Evolutionary conservation across 257 asterid species (phyloP).

Genomic region (Solanum clarkiae): DNA sequence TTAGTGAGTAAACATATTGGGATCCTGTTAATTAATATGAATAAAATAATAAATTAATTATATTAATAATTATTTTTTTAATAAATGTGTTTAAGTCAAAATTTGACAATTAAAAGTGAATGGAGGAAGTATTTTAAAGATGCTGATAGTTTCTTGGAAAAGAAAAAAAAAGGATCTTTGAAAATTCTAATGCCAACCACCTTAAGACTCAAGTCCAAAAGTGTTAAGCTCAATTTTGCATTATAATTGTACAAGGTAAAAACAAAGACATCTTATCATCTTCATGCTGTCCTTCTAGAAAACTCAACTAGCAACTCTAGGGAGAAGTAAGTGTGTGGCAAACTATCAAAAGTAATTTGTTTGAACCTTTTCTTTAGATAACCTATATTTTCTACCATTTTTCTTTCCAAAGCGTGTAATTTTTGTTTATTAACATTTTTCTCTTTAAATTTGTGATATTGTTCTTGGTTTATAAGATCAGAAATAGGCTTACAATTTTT

Average conservation of each 20-base stretch:
- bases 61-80: no score
- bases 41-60: no score
- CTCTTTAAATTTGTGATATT: not conserved
- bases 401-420: not conserved
- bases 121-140: not conserved
- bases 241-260: not conserved
- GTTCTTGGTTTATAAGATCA: not conserved
- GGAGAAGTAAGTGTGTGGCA: not conserved
- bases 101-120: no score
- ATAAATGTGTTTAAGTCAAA: no score
- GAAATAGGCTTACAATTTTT: not conserved
- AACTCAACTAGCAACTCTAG: not conserved
- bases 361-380: not conserved
- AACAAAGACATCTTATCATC: not conserved
- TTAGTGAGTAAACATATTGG: no score
- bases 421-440: not conserved
- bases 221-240: not conserved
- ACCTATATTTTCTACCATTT: not conserved
- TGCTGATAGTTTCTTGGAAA: not conserved
- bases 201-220: not conserved
- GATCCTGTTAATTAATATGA: no score
- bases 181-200: not conserved
- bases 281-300: not conserved
- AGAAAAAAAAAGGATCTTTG: not conserved
- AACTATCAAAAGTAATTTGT: not conserved